Evolutionary conservation across 2,329 filamentous ascomycete genomes (phyloP), one percentile per base, ranked within the genome.

Genomic region (Exophiala sideris): DNA sequence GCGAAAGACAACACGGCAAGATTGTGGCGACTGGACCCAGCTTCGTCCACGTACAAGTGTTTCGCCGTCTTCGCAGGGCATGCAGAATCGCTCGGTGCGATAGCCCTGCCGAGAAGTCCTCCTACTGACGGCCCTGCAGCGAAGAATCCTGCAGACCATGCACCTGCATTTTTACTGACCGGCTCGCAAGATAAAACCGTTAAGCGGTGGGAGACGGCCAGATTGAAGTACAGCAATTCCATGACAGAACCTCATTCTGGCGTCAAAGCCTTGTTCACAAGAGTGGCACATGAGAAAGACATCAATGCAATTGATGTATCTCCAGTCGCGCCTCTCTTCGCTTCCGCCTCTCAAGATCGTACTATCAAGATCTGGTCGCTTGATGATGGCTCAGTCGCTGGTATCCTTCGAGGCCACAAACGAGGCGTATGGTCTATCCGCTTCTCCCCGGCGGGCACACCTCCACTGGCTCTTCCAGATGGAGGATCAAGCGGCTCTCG

Each of bases 221-320:
- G 81, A 36, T 69, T 80, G 56, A 79, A 80, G 53, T 78, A 80
- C 8, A 74, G 84, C 8, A 65, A 65, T 41, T 60, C 64, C 9
- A 64, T 64, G 8, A 67, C 58, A 16, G 57, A 60, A 39, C 66
- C 69, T n/a, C 68, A 70, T 47, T 59, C 65, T 8, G 54, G 51
- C 29, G 68, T 68, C 2, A 74, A 74, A 63, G 89, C 89, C 38
- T 73, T 85, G 3, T 99, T 89, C 70, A 97, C 94, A 1, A 83
- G 94, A 52, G 95, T 96, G 71, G 94, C 94, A 1, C 94, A 99
- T 71, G 94, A 99, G 67, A 99, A 99, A 69, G 94, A 99, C 63
- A 99, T 99, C 72, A 99, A 99, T 65, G 91, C 94, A 2, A 82
- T 99, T 47, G 90, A 95, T 60, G 79, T 94, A 9, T 89, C 91